Percentiles rank a stretch among this genome's conserved stretches.
Evolutionary conservation across 805 yeast species (phyloP).

Genomic region (Diddensiella transvaalensis): DNA sequence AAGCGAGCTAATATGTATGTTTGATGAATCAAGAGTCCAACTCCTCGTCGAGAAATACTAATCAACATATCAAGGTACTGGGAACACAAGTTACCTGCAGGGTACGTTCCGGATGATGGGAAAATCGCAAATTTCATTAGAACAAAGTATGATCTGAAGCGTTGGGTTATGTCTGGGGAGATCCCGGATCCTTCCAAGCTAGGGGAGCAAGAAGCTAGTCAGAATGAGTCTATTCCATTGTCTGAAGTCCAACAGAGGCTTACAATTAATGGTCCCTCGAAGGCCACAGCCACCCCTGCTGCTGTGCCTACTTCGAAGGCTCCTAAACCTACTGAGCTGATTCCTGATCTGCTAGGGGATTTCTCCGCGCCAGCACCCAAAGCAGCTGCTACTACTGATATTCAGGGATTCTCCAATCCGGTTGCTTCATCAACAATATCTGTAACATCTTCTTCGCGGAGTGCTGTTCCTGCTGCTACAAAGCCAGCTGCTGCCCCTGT

Average conservation of each 20-base stretch:
- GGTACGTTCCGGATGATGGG: conserved; percentile 74
- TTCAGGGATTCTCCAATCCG: background rate
- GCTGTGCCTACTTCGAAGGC: conserved; percentile 11
- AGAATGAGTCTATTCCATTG: conserved; percentile 24
- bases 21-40: too few species aligned
- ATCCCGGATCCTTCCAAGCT: conserved; percentile 59
- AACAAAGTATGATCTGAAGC: conserved; percentile 85
- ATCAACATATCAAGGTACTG: conserved; percentile 44
- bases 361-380: conserved; percentile 7
- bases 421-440: too few species aligned
- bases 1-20: conserved; percentile 56
- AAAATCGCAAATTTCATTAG: conserved; percentile 87
- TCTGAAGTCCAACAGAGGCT: conserved; percentile 21
- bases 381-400: conserved; percentile 9
- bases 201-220: conserved; percentile 11
- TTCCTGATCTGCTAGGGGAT: conserved; percentile 52
- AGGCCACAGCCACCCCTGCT: conserved; percentile 12
- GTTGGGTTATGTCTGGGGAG: conserved; percentile 65
- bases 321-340: conserved; percentile 19
- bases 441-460: background rate
- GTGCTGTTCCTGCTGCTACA: background rate
- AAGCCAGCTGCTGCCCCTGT: background rate
- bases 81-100: conserved; percentile 73
- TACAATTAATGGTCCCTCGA: background rate
- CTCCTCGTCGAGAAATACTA: too few species aligned